These are phyloP conservation scores for Dioscorea dumetorum DNA, from an alignment of 106 monocot species.

Conservation along the genomic window DNA sequence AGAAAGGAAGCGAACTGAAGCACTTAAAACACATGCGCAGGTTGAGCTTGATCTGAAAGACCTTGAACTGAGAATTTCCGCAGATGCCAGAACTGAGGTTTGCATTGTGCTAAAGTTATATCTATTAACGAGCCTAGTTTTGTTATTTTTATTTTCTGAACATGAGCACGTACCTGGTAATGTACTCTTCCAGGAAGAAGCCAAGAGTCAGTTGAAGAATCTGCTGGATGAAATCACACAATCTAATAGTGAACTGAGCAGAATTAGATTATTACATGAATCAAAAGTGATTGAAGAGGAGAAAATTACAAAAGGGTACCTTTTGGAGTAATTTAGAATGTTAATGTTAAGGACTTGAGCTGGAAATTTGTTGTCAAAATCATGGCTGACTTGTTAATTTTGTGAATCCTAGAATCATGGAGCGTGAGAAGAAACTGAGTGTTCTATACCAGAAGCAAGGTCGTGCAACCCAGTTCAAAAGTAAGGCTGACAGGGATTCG, in stretches of 20 bases:
- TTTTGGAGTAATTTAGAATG: background rate
- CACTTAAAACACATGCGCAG: conserved; percentile 57
- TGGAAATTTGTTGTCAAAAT: background rate
- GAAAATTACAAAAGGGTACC: conserved; percentile 74
- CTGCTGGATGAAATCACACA: conserved; percentile 81
- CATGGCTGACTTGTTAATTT: background rate
- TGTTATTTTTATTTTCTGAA: too few species aligned
- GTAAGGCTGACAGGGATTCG: conserved; percentile 84
- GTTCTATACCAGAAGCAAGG: conserved; percentile 98
- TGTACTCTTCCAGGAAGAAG: conserved; percentile 56
- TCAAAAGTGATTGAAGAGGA: conserved; percentile 78
- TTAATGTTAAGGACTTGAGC: too few species aligned
- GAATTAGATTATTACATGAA: conserved; percentile 55
- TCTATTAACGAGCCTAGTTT: too few species aligned
- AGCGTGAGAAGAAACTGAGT: conserved; percentile 90
- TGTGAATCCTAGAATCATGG: conserved; percentile 61
- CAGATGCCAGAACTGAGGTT: conserved; percentile 72
- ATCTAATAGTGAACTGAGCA: conserved; percentile 75
- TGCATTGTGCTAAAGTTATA: background rate
- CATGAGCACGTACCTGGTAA: background rate
- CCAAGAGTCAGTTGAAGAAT: conserved; percentile 56
- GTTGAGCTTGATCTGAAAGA: conserved; percentile 95
- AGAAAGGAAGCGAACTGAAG: conserved; percentile 63
- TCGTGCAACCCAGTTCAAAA: conserved; percentile 86
- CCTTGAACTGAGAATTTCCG: conserved; percentile 65